Conservation (phyloP, 2,329 filamentous ascomycete genomes). For the Eutypa lata region DNA sequence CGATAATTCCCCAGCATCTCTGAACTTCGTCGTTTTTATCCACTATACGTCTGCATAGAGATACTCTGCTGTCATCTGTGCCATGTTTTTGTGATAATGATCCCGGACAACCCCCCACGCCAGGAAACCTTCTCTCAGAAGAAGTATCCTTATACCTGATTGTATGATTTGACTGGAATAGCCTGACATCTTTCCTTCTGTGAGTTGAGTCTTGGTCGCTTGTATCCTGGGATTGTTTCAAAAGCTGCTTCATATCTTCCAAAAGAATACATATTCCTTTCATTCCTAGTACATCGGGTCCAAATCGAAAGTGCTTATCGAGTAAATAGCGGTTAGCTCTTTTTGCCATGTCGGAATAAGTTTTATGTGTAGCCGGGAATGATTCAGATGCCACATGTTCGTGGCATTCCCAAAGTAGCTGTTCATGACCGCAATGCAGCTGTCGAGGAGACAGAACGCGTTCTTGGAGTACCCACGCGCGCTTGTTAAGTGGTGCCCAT, state of each 20-base stretch:
- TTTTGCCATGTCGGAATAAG: neutral
- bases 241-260: no score
- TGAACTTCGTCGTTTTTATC: no score
- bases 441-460: slow-evolving; percentile 5
- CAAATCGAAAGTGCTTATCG: no score
- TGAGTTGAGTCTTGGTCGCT: no score
- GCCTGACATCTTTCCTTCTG: no score
- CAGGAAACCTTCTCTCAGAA: no score
- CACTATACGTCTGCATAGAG: neutral
- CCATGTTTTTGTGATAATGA: neutral
- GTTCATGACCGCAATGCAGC: slow-evolving; percentile 4
- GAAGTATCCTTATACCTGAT: no score
- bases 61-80: neutral
- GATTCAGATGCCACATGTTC: slow-evolving; percentile 2
- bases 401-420: slow-evolving; percentile 7
- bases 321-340: no score
- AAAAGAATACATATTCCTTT: no score
- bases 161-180: no score
- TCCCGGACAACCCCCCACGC: no score
- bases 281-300: neutral
- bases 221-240: no score
- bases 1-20: slow-evolving; percentile 1
- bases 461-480: slow-evolving; percentile 7
- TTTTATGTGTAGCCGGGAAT: slow-evolving; percentile 2
- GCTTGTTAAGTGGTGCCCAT: slow-evolving; percentile 2